phyloP scores from a whole-genome alignment of 2,329 filamentous ascomycete species.

The Cytospora schulzeri region DNA sequence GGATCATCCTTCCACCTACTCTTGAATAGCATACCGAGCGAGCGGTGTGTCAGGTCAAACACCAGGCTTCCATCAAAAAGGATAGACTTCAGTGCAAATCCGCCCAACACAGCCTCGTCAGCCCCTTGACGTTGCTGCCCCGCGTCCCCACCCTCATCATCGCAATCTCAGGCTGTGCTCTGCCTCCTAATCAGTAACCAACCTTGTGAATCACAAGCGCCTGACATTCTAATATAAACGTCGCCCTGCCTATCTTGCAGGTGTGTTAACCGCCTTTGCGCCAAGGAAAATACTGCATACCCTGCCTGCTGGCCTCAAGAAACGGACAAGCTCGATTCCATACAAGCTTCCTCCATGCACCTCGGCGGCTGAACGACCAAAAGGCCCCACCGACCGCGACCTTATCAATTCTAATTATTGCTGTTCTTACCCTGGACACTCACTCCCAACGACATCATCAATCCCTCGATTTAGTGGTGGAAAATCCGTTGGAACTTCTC shows the following conservation, averaged over 20 bases:
- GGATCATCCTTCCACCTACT: background rate
- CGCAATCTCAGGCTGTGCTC: constrained; percentile 19
- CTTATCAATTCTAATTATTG: constrained; percentile 24
- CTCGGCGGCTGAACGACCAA: constrained; percentile 16
- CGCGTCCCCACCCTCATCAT: constrained; percentile 12
- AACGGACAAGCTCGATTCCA: constrained; percentile 4
- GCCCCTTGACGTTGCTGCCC: constrained; percentile 12
- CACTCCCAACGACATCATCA: constrained; percentile 9
- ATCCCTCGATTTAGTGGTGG: constrained; percentile 1
- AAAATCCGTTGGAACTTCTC: background rate
- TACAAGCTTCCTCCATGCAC: constrained; percentile 11
- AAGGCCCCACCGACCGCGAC: constrained; percentile 15
- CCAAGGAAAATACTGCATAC: background rate
- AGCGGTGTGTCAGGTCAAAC: background rate
- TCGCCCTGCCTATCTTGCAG: background rate
- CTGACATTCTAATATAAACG: constrained; percentile 2
- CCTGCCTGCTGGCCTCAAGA: background rate
- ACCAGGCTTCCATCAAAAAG: background rate
- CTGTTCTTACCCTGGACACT: background rate
- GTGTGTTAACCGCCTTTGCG: background rate
- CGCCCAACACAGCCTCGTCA: constrained; percentile 22
- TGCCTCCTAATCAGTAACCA: background rate
- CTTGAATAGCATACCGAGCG: background rate
- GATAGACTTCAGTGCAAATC: background rate
- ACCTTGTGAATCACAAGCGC: constrained; percentile 11